Base-by-base conservation (phyloP, 495 filamentous ascomycete species). In the Lophium mytilinum region DNA sequence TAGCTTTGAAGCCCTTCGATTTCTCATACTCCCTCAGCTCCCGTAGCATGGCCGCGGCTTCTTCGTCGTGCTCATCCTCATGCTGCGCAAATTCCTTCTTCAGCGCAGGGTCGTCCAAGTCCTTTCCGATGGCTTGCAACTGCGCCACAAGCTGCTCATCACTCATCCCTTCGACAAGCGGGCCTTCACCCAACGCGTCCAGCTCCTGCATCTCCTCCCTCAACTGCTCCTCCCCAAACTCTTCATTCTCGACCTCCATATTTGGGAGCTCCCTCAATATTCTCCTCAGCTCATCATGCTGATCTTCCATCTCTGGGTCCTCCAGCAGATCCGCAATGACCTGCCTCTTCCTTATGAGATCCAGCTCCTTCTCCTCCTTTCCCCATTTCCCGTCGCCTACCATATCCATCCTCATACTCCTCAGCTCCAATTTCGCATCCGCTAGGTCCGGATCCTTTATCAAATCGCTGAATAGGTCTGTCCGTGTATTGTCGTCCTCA, bases 361-460 rank as follows among this genome's bases (percentile, higher is more conserved):
- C 59, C 35, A 53, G 17, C 11, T 50, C 40, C 19, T 39, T 53
- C n/a, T 43, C 45, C 37, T 39, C 40, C 45, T 55, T 62, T 48
- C 18, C 55, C 55, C 19, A 21, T 40, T 14, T 37, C 30, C 37
- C 24, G 15, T 17, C 39, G 3, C 39, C 39, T 9, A 41, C 39
- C 39, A 58, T 30, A 15, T 14, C 21, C 17, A 33, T 24, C 52
- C 45, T 51, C 11, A 58, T 36, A 11, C 18, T 50, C 37, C 53
- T 4, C 33, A 63, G 48, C 49, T 41, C 40, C 7, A 53, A 52
- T 12, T 34, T 37, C 39, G 59, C 9, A 17, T 57, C 56, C 14
- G 48, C 42, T 30, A 57, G 57, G 30, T 34, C 48, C 14, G 61
- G 61, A 37, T 60, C 35, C 9, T 11, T 10, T 36, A 57, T 60